phyloP scores from a whole-genome alignment of 208 protist species.

The Crithidia brevicula region DNA sequence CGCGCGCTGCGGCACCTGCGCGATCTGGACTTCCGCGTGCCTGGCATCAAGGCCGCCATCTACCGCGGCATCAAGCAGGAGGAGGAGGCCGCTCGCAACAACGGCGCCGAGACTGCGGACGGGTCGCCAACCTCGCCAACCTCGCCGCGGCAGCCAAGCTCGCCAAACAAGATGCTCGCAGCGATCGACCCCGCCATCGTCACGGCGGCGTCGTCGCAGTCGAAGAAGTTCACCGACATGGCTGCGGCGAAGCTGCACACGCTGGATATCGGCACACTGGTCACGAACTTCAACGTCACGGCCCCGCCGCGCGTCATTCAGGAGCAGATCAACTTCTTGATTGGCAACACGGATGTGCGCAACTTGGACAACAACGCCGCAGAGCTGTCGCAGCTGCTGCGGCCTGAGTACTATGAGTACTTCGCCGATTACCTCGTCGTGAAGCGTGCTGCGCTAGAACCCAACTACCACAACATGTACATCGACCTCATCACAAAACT shows the following conservation, averaged over 20 bases:
- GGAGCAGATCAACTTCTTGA: slow-evolving; percentile 93
- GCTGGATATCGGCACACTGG: slow-evolving; percentile 83
- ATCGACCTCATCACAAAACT: slow-evolving; percentile 84
- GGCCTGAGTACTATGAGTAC: slow-evolving; percentile 90
- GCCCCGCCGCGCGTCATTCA: slow-evolving; percentile 88
- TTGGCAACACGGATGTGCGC: slow-evolving; percentile 90
- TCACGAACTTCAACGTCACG: slow-evolving; percentile 75
- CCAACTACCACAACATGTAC: slow-evolving; percentile 98
- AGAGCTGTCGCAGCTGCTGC: slow-evolving; percentile 82
- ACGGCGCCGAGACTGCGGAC: slow-evolving; percentile 22
- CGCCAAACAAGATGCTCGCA: slow-evolving; percentile 30
- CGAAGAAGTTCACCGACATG: slow-evolving; percentile 50
- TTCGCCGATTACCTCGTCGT: slow-evolving; percentile 98
- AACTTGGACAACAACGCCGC: slow-evolving; percentile 84
- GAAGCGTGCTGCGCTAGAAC: slow-evolving; percentile 97
- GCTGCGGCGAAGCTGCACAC: slow-evolving; percentile 79
- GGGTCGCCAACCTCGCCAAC: slow-evolving; percentile 28
- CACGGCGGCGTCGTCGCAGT: slow-evolving; percentile 28
- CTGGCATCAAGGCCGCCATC: slow-evolving; percentile 90
- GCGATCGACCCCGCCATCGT: slow-evolving; percentile 81
- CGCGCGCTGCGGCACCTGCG: slow-evolving; percentile 80
- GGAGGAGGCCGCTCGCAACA: slow-evolving; percentile 43
- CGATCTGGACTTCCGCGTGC: slow-evolving; percentile 88
- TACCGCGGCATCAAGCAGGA: slow-evolving; percentile 83
- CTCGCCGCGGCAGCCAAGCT: slow-evolving; percentile 26